Evolutionary conservation across 352 stramenopile genomes (phyloP), one percentile per base, ranked within the genome.

Genomic region (Globisporangium spiculum): DNA sequence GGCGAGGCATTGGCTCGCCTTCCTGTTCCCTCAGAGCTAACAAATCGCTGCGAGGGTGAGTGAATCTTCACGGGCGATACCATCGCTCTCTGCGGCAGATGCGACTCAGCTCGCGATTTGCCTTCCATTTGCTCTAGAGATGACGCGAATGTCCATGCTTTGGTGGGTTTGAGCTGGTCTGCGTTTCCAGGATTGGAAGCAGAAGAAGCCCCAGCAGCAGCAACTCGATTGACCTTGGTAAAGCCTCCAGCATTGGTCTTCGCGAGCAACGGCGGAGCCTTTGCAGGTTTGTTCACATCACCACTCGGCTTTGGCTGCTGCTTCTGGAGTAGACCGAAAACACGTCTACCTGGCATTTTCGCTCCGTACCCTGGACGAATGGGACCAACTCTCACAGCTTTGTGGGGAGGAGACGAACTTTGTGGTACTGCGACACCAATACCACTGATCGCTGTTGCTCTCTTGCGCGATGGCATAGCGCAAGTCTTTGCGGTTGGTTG

Each of bases 61-160:
- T 36, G 20, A 1, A 20, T 34, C n/a, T 61, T 54, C 53, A 63
- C 63, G 3, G 54, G 54, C 24, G 54, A 63, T 2, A 63, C 38
- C 12, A 68, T 54, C 41, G 26, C 55, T 20, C 59, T 57, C 38
- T 55, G n/a, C 4, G 50, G 32, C 6, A 59, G 16, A 16, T 59
- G 14, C 14, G 7, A 7, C 18, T 38, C 14, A 38, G 10, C 0
- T 24, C 6, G n/a, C 18, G 18, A 22, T 24, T 16, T 20, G 20
- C 20, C 24, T 22, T 9, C 44, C 44, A 12, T 24, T 52, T 52
- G 44, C 44, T 52, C 44, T 10, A 24, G 44, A 24, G 6, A 10
- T 24, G 53, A 12, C 16, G 26, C 53, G 16, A 38, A 20, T 24
- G 20, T 10, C 38, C 14, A 24, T 8, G 27, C 8, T 59, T 5